phyloP scores from a whole-genome alignment of 1,284 basidiomycete genomes.

The Porodaedalea pini region DNA sequence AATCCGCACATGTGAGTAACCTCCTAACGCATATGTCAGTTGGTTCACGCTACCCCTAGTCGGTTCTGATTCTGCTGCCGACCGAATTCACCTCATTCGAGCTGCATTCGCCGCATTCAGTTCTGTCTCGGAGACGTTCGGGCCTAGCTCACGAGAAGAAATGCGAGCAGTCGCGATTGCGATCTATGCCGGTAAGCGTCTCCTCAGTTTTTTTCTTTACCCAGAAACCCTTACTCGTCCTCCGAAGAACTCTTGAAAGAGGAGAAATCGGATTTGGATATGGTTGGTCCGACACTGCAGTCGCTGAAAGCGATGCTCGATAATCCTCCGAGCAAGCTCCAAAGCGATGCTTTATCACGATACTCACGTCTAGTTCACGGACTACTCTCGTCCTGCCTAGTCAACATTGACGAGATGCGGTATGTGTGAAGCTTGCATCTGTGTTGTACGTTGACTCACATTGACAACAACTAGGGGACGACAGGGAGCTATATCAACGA shows the following conservation, averaged over 20 bases:
- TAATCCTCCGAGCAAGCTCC: conserved; percentile 34
- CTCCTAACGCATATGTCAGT: background rate
- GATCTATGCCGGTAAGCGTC: conserved; percentile 65
- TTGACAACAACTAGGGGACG: conserved; percentile 72
- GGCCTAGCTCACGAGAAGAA: conserved; percentile 60
- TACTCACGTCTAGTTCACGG: conserved; percentile 76
- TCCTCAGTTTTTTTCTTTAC: background rate
- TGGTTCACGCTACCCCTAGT: background rate
- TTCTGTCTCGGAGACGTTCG: conserved; percentile 59
- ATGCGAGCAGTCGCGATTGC: conserved; percentile 78
- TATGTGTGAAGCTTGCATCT: conserved; percentile 35
- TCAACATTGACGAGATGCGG: conserved; percentile 92
- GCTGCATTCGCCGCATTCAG: conserved; percentile 66
- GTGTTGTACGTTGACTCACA: conserved; percentile 3
- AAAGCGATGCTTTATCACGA: conserved; percentile 28
- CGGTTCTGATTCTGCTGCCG: conserved; percentile 35
- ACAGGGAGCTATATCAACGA: conserved; percentile 68
- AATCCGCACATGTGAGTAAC: conserved; percentile 53
- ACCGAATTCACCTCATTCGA: conserved; percentile 64
- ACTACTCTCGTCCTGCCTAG: conserved; percentile 78
- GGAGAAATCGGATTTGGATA: conserved; percentile 74
- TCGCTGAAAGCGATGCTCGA: conserved; percentile 75
- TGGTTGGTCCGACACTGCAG: conserved; percentile 76
- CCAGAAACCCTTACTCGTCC: background rate
- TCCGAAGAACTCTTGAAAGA: conserved; percentile 81